Conservation (phyloP, 345 rosid genomes). For the Noccaea caerulescens region DNA sequence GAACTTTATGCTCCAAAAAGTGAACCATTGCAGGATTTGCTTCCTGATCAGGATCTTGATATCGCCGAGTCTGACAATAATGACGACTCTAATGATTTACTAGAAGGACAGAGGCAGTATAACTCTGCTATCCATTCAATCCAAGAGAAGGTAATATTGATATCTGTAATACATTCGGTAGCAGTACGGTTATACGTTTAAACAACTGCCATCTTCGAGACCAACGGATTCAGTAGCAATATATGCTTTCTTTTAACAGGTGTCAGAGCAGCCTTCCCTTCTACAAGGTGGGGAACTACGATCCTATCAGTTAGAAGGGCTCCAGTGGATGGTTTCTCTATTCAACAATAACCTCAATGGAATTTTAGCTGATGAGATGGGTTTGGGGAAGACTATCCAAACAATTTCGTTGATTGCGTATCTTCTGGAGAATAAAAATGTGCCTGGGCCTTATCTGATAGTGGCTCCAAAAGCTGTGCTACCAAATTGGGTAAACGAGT, state of each 20-base stretch:
- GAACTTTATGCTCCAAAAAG: constrained; percentile 73
- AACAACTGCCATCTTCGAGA: constrained; percentile 13
- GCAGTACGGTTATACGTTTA: constrained; percentile 12
- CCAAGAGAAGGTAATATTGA: constrained; percentile 78
- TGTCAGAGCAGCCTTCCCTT: constrained; percentile 88
- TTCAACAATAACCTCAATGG: constrained; percentile 98
- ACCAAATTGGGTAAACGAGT: constrained; percentile 96
- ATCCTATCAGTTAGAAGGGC: constrained; percentile 94
- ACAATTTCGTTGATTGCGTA: constrained; percentile 91
- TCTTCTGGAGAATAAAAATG: constrained; percentile 86
- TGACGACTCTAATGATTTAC: constrained; percentile 82
- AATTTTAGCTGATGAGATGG: constrained; percentile 99
- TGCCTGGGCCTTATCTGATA: constrained; percentile 91
- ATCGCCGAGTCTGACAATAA: constrained; percentile 72
- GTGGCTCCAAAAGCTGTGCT: constrained; percentile 99
- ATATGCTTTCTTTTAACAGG: constrained; percentile 55
- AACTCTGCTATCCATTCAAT: constrained; percentile 94
- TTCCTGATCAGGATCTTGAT: constrained; percentile 70
- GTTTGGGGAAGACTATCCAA: constrained; percentile 97
- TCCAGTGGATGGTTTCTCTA: constrained; percentile 98
- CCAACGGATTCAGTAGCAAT: constrained; percentile 34
- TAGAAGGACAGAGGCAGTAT: constrained; percentile 97
- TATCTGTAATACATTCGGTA: constrained; percentile 4
- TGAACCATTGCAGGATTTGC: constrained; percentile 68
- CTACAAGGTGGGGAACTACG: constrained; percentile 96